Evolutionary conservation across 176 grass and related monocot species (phyloP), one percentile per base, ranked within the genome.

Genomic region (Triticum monococcum): DNA sequence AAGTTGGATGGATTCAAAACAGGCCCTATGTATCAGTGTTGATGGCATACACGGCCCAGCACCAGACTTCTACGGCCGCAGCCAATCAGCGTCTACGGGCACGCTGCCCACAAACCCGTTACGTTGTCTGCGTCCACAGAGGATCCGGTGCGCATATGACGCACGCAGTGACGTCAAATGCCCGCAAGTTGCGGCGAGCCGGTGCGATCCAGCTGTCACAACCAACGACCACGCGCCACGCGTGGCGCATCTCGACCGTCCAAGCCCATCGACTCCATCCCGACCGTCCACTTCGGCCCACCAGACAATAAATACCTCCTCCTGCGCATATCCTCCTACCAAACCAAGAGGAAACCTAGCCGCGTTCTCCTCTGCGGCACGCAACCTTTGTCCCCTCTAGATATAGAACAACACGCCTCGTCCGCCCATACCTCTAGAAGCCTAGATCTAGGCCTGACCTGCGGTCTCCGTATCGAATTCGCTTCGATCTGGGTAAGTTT

Each of bases 101-200:
- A 14, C 4, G 3, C 24, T 18, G 4, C 16, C 45, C 76, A 84
- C 17, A 84, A 9, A 0, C 0, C 0, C 0, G 3, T 1, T 1
- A 2, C 22, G 1, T 0, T 12, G 8, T 2, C 22, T 0, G 2
- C 2, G 0, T 0, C 52, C 82, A 13, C 81, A 91, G 20, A 24
- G 3, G 78, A 91, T 91, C 90, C 90, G 5, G 6, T 0, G 2
- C 1, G 4, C 5, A 1, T 3, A 67, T 90, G 88, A 90, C 88
- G 91, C 81, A 85, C 0, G 88, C 91, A 90, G 7, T 93, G 91
- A 93, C 85, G 91, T 56, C 38, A 87, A 84, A 77, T 18, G 30
- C 77, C 18, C 81, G 50, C 77, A 81, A 71, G 52, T 91, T 63
- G 86, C 70, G 86, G 62, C 28, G 16, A 0, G 4, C 77, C 52